A percentile compares a stretch with the other conserved stretches of the same genome.
Conservation (phyloP, 306 rosid genomes). For the Parietaria judaica region DNA sequence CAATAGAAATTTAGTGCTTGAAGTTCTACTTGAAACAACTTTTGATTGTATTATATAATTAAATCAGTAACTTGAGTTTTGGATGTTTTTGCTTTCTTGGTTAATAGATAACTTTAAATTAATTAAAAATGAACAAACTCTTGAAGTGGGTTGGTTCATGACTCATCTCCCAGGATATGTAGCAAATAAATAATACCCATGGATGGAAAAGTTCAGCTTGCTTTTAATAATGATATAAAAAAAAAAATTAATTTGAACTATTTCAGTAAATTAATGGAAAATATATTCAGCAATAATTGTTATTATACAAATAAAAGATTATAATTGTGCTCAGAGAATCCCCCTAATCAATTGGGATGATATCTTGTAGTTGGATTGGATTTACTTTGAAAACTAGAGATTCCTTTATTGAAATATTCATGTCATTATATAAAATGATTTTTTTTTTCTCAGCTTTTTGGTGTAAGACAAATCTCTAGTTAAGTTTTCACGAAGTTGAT, state of each 20-base stretch:
- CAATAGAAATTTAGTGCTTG: no score
- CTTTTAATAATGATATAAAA: neutral
- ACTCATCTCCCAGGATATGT: slow-evolving; percentile 1
- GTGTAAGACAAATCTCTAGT: slow-evolving; percentile 4
- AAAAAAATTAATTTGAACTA: slow-evolving; percentile 1
- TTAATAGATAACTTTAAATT: no score
- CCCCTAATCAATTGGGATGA: slow-evolving; percentile 15
- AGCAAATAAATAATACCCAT: slow-evolving; percentile 9
- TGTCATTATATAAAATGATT: neutral
- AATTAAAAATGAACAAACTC: neutral
- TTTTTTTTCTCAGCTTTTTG: neutral
- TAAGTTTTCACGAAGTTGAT: slow-evolving; percentile 2
- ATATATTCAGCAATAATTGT: neutral
- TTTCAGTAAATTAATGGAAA: slow-evolving; percentile 1
- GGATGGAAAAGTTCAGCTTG: slow-evolving; percentile 11
- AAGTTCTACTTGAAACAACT: no score
- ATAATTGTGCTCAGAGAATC: slow-evolving; percentile 16
- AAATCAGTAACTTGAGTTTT: no score
- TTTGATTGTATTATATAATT: no score
- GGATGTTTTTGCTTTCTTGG: no score
- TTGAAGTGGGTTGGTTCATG: slow-evolving; percentile 8
- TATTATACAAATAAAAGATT: neutral
- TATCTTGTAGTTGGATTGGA: slow-evolving; percentile 20
- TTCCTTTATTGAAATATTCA: slow-evolving; percentile 4
- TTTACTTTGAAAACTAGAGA: slow-evolving; percentile 11